These are phyloP conservation scores for Globisporangium iwayamae DNA, from an alignment of 352 stramenopile species.

Conservation along the genomic window DNA sequence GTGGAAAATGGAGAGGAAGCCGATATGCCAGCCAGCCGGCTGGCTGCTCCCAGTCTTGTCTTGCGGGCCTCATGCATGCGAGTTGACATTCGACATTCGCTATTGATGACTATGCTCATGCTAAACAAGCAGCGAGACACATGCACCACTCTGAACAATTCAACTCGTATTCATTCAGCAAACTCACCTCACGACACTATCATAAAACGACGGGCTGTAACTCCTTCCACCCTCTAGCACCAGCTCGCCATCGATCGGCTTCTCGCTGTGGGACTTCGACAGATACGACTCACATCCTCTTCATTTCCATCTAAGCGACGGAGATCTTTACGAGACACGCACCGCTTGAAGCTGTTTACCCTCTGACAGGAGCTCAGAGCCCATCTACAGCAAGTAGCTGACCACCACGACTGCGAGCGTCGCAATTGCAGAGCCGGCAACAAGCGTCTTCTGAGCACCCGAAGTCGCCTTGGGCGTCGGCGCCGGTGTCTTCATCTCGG, in stretches of 20 bases:
- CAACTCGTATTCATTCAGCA: not conserved
- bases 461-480: constrained; percentile 2
- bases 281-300: too few species aligned
- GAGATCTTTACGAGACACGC: not conserved
- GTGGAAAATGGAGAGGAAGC: too few species aligned
- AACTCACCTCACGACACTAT: not conserved
- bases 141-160: too few species aligned
- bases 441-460: not conserved
- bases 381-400: constrained; percentile 11
- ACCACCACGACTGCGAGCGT: constrained; percentile 1
- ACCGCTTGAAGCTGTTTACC: not conserved
- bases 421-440: not conserved
- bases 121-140: too few species aligned
- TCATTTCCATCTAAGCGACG: not conserved
- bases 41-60: too few species aligned
- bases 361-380: not conserved
- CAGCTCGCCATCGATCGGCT: not conserved
- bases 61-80: too few species aligned
- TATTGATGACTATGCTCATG: too few species aligned
- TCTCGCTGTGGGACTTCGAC: too few species aligned
- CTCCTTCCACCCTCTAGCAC: too few species aligned
- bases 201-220: not conserved
- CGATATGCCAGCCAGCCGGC: too few species aligned
- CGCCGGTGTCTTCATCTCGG: not conserved
- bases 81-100: too few species aligned